Base-by-base conservation (phyloP, 2,329 filamentous ascomycete species). In the Zasmidium angulare region DNA sequence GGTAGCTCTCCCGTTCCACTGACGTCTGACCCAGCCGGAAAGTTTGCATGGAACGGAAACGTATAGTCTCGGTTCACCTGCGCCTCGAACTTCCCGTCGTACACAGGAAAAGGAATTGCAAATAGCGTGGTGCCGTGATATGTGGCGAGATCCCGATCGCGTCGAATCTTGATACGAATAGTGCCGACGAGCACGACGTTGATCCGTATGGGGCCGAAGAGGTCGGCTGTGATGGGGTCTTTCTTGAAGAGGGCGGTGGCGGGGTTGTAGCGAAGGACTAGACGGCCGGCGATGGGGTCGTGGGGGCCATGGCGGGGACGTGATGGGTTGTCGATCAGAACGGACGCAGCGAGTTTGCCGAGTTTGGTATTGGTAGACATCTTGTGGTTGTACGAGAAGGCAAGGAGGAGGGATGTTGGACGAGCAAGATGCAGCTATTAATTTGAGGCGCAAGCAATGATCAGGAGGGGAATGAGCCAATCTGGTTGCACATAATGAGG, bases 181-280 rank as follows among this genome's bases (percentile, higher is more conserved):
- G 56, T 56, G 12, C 60, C 61, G 23, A 46, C 50, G 22, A 66
- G 52, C 2, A 58, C 31, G 3, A 61, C 50, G 23, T 55, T 46
- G 6, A 64, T 53, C 43, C 50, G 51, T 11, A 66, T 29, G 2
- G 64, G 64, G 21, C 60, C 64, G 40, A 64, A 66, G 7, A 66
- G 56, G 19, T 55, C 56, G 17, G 64, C 62, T 11, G 62, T 64
- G 14, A 49, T 50, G n/a, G 57, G 53, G 22, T 59, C 56, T 36
- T 58, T 62, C 49, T 55, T 59, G 48, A 66, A 58, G 3, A 63
- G 22, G 46, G 52, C 57, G 12, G 47, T 58, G 31, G 55, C 49
- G 17, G 59, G 54, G 21, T 54, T 50, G 40, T 66, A 66, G 14
- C 21, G 36, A 12, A 66, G 53, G 2, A 40, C 22, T 23, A 66